Conservation (phyloP, 2,329 filamentous ascomycete genomes). For the Dothideomycetes sp. region DNA sequence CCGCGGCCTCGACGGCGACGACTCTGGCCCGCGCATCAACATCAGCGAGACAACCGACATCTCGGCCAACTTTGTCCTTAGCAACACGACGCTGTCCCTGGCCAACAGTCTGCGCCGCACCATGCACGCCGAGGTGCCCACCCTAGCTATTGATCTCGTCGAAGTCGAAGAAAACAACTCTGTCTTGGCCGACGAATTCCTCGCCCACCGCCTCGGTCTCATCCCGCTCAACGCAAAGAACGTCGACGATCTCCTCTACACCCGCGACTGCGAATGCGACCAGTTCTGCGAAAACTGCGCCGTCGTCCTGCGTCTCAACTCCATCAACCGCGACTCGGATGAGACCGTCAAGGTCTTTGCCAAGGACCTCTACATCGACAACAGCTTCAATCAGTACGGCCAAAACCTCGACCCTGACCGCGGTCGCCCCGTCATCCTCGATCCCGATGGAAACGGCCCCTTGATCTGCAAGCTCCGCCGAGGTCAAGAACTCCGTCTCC, state of each 20-base stretch:
- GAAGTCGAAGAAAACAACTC: constrained; percentile 89
- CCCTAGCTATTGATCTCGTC: constrained; percentile 87
- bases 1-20: constrained; percentile 31
- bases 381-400: constrained; percentile 9
- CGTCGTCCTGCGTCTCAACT: constrained; percentile 74
- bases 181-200: constrained; percentile 93
- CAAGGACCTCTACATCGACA: constrained; percentile 64
- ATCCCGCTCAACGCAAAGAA: constrained; percentile 80
- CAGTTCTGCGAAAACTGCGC: constrained; percentile 89
- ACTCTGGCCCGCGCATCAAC: constrained; percentile 38
- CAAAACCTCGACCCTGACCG: constrained; percentile 13
- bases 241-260: constrained; percentile 73
- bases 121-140: constrained; percentile 89
- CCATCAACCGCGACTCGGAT: constrained; percentile 58
- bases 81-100: constrained; percentile 79
- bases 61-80: constrained; percentile 85
- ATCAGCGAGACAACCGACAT: constrained; percentile 52
- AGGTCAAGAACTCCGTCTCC: constrained; percentile 82
- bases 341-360: constrained; percentile 93
- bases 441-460: constrained; percentile 70
- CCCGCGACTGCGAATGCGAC: constrained; percentile 93
- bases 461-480: constrained; percentile 85
- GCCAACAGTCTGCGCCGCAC: constrained; percentile 87
- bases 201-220: constrained; percentile 83
- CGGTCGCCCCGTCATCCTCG: constrained; percentile 73